Percentiles rank a stretch among this genome's conserved stretches.
phyloP scores from a whole-genome alignment of 345 rosid species.

The Citrus inodora region DNA sequence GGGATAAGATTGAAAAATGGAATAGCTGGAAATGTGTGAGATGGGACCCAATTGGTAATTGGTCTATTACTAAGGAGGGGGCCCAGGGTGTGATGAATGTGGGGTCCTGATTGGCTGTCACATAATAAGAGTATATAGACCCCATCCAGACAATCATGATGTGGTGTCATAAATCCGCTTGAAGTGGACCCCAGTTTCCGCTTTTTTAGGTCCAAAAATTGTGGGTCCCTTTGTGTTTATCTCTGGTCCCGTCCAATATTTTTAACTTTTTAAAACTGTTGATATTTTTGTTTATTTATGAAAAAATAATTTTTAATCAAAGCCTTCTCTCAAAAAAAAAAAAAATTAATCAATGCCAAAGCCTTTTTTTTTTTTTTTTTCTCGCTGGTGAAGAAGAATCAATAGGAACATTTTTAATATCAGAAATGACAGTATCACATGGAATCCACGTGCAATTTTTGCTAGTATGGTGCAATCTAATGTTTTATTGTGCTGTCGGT shows the following conservation, averaged over 20 bases:
- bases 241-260: background rate
- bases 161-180: conserved; percentile 9
- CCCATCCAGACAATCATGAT: conserved; percentile 21
- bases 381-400: background rate
- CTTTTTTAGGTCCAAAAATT: background rate
- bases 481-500: background rate
- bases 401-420: background rate
- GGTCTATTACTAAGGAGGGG: background rate
- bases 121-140: conserved; percentile 14
- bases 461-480: background rate
- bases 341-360: too few species aligned
- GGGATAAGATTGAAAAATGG: background rate
- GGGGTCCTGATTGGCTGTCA: conserved; percentile 27
- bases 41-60: conserved; percentile 19
- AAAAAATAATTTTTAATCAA: background rate
- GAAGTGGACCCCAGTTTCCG: conserved; percentile 21
- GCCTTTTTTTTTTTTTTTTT: too few species aligned
- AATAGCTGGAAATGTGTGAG: conserved; percentile 18
- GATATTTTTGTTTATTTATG: too few species aligned
- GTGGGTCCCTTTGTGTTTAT: background rate
- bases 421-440: background rate
- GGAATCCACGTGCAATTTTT: background rate
- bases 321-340: background rate
- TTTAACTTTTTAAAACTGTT: background rate
- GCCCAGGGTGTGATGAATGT: background rate